Base-by-base conservation (phyloP, 768 basidiomycete genomes). In the Leccinum subgranulosum region DNA sequence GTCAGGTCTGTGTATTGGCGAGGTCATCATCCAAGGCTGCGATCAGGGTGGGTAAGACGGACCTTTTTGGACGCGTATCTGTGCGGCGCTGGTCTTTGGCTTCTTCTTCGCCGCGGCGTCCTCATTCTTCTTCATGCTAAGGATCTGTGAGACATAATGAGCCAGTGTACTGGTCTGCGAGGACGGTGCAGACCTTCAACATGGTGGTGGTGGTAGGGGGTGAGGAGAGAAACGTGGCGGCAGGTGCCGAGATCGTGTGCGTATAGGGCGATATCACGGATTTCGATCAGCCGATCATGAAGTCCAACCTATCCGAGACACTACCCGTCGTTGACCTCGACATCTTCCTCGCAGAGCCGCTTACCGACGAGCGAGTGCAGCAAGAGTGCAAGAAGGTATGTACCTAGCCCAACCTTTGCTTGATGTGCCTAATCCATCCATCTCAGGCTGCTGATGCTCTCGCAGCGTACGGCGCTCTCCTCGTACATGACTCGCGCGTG, bases 51-150 rank as follows among this genome's bases (percentile, higher is more conserved):
- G 39, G 11, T 12, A 41, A 31, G 25, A 60, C 62, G 57, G 59
- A 94, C 97, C 97, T 81, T 98, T 99, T 82, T 99, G 97, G n/a
- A 99, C 96, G 56, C 97, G 85, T 73, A 99, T 91, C 76, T 98
- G 95, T 28, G 97, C 97, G 15, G 97, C 96, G 69, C 92, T 93
- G 47, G 94, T 97, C 85, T 96, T 98, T 46, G 97, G 97, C 81
- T 90, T 92, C 85, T 86, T 96, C 90, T 94, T 98, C 6, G 92
- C 88, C 54, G 94, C 94, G 55, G 92, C 92, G 69, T 98, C 93
- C 80, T 98, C 94, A 68, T 88, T 92, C 87, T 98, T 98, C 87
- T 98, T 98, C 90, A 99, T 94, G 64, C 88, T 92, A 90, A 97
- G 98, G 69, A 99, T 98, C 97, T 99, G 63, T 33, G 31, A 27